phyloP scores from a whole-genome alignment of 208 protist genomes.

The Phytomonas francai region DNA sequence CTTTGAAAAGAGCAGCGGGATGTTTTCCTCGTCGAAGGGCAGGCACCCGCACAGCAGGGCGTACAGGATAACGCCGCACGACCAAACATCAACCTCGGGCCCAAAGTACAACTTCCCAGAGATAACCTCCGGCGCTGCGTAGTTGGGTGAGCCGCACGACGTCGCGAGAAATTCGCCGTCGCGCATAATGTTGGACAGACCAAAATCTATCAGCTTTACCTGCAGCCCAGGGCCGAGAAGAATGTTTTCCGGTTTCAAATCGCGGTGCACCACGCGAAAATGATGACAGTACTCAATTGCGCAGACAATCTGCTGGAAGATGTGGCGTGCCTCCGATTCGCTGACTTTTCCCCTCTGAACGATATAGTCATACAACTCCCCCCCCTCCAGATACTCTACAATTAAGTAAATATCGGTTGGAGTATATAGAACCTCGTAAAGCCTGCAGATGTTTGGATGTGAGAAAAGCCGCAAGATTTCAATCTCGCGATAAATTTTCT shows the following conservation, averaged over 20 bases:
- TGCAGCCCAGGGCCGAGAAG: constrained; percentile 81
- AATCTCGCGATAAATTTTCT: constrained; percentile 96
- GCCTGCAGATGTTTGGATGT: constrained; percentile 98
- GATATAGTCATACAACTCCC: constrained; percentile 99
- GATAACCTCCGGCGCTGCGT: constrained; percentile 93
- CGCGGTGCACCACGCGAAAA: constrained; percentile 89
- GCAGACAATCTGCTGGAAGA: constrained; percentile 99
- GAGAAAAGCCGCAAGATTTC: constrained; percentile 97
- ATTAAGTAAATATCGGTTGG: constrained; percentile 98
- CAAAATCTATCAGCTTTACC: constrained; percentile 95
- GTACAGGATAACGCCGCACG: constrained; percentile 94
- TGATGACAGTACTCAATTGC: constrained; percentile 98
- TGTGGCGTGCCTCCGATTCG: constrained; percentile 91
- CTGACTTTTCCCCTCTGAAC: constrained; percentile 93
- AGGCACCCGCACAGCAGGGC: constrained; percentile 89
- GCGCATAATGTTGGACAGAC: constrained; percentile 91
- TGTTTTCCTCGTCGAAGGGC: constrained; percentile 90
- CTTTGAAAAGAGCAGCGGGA: constrained; percentile 87
- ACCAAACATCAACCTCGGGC: constrained; percentile 92
- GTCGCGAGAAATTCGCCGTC: constrained; percentile 87
- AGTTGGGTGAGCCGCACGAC: constrained; percentile 91
- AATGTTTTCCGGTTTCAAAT: constrained; percentile 94
- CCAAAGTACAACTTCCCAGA: constrained; percentile 90
- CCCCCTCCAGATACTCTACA: constrained; percentile 98
- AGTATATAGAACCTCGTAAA: constrained; percentile 98